Percentiles rank a stretch among this genome's conserved stretches.
Evolutionary conservation across 345 rosid genomes (phyloP).

Genomic region (Eucalyptus rudis): DNA sequence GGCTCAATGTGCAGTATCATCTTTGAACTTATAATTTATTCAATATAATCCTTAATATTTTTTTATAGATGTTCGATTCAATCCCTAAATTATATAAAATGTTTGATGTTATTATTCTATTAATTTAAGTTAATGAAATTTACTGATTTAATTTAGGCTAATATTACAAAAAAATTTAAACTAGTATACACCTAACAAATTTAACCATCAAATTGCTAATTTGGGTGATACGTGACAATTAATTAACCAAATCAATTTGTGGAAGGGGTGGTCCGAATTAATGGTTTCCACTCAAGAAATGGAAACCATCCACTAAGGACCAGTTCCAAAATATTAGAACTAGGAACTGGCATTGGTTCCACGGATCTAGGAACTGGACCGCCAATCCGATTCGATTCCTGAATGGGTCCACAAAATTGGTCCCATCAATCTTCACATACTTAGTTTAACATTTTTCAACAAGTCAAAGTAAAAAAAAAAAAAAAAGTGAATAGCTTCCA

Average conservation of each 20-base stretch:
- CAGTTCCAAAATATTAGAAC: accelerated
- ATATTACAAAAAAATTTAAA: too few species aligned
- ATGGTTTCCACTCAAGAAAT: accelerated
- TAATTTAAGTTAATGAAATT: background rate
- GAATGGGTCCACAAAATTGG: accelerated
- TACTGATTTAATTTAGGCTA: too few species aligned
- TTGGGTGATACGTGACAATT: accelerated
- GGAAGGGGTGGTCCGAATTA: accelerated
- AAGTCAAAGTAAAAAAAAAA: too few species aligned
- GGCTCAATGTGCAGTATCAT: background rate
- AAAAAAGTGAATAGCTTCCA: accelerated
- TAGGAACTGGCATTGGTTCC: accelerated
- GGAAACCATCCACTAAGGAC: too few species aligned
- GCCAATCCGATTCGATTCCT: accelerated
- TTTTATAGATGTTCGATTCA: background rate
- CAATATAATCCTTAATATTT: background rate
- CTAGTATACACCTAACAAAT: accelerated
- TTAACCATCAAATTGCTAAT: too few species aligned
- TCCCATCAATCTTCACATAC: too few species aligned
- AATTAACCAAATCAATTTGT: too few species aligned
- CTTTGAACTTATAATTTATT: too few species aligned
- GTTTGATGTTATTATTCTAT: background rate
- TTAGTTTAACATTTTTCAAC: too few species aligned
- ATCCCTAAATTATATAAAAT: accelerated
- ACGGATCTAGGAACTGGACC: accelerated